Conservation (phyloP, 2,329 filamentous ascomycete genomes). For the Penicillium sp. region DNA sequence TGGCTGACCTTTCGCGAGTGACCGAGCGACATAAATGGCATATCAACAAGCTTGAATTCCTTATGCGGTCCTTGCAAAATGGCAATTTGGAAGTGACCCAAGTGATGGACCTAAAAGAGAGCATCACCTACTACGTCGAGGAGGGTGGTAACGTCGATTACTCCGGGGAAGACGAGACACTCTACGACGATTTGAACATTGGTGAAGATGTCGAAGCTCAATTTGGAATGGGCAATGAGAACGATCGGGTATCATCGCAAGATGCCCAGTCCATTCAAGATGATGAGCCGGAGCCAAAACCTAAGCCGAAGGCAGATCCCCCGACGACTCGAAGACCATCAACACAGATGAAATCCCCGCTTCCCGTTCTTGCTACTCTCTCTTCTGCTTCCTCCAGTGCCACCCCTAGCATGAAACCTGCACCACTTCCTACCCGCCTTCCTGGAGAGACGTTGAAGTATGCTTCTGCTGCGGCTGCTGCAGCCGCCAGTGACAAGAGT, state of each 20-base stretch:
- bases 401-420: slow-evolving; percentile 81
- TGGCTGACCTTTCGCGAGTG: slow-evolving; percentile 78
- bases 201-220: slow-evolving; percentile 81
- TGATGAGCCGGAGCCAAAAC: slow-evolving; percentile 68
- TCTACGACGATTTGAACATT: slow-evolving; percentile 93
- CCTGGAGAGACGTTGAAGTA: slow-evolving; percentile 94
- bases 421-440: slow-evolving; percentile 77
- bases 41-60: slow-evolving; percentile 84
- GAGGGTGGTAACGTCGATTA: slow-evolving; percentile 87
- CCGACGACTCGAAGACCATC: slow-evolving; percentile 70
- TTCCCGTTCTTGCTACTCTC: slow-evolving; percentile 88
- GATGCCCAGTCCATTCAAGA: slow-evolving; percentile 91
- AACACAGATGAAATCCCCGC: slow-evolving; percentile 85
- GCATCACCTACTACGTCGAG: slow-evolving; percentile 91
- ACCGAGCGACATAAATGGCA: slow-evolving; percentile 98
- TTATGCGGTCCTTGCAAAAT: slow-evolving; percentile 88
- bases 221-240: slow-evolving; percentile 77
- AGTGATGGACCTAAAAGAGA: slow-evolving; percentile 85
- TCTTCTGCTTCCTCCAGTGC: slow-evolving; percentile 51
- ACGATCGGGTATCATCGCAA: slow-evolving; percentile 89
- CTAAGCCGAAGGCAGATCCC: slow-evolving; percentile 59
- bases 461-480: slow-evolving; percentile 90
- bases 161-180: slow-evolving; percentile 80
- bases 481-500: slow-evolving; percentile 86
- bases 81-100: slow-evolving; percentile 84